Percentiles rank a stretch among this genome's conserved stretches.
These are phyloP conservation scores for Sporisorium reilianum DNA, from an alignment of 1,284 basidiomycete genomes.

Conservation along the genomic window DNA sequence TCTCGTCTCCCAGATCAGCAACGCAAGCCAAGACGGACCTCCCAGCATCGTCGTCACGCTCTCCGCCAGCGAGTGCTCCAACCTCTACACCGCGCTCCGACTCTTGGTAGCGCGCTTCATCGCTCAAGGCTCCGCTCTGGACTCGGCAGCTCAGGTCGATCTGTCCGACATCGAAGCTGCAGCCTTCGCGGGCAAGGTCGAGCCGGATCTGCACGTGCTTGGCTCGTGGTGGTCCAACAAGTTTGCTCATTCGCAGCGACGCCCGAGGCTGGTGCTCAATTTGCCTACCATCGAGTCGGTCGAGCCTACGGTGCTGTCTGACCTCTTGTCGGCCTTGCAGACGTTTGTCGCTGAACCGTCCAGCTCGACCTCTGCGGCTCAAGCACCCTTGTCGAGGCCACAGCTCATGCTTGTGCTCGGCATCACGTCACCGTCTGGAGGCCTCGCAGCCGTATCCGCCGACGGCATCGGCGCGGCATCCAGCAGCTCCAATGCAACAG, in stretches of 20 bases:
- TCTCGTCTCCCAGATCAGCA: conserved; percentile 40
- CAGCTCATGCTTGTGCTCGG: conserved; percentile 45
- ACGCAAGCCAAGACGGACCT: conserved; percentile 3
- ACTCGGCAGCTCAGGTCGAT: neutral
- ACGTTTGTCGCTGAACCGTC: conserved; percentile 37
- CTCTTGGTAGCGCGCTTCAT: conserved; percentile 51
- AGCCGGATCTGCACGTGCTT: conserved; percentile 38
- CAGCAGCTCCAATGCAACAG: conserved; percentile 18
- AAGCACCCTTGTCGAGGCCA: conserved; percentile 2
- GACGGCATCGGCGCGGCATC: conserved; percentile 19
- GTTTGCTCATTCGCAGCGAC: conserved; percentile 2
- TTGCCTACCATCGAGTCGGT: conserved; percentile 44
- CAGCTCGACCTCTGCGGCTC: neutral
- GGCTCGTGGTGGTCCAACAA: conserved; percentile 32
- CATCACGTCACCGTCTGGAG: conserved; percentile 49
- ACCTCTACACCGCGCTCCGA: conserved; percentile 40
- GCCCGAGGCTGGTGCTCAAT: conserved; percentile 32
- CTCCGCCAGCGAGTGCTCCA: conserved; percentile 41
- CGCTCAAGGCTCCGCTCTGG: conserved; percentile 24
- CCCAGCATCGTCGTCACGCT: conserved; percentile 45
- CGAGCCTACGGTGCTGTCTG: conserved; percentile 46
- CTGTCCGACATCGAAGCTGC: conserved; percentile 29
- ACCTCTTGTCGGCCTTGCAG: conserved; percentile 44
- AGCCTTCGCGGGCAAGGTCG: conserved; percentile 38
- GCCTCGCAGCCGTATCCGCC: conserved; percentile 23